Evolutionary conservation across 768 basidiomycete species (phyloP).

Genomic region (Podaxis rugospora): DNA sequence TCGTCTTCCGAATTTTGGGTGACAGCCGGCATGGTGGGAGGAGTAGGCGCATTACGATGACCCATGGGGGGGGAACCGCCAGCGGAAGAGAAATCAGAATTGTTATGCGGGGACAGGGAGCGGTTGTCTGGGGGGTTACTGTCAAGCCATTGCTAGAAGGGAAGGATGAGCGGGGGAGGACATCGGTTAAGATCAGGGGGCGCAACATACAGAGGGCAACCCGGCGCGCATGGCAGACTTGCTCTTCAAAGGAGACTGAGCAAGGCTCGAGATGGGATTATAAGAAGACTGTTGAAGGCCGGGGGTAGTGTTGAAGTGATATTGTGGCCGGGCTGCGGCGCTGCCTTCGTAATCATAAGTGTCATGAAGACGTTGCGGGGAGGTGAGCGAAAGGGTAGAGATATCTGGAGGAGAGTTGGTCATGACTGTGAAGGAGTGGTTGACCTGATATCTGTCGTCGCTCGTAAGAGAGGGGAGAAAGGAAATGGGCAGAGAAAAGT

Average conservation of each 20-base stretch:
- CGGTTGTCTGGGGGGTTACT: constrained; percentile 66
- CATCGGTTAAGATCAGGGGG: constrained; percentile 19
- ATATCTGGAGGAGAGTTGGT: constrained; percentile 80
- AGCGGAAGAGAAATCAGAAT: constrained; percentile 84
- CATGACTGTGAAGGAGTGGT: constrained; percentile 49
- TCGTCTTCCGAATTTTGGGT: constrained; percentile 69
- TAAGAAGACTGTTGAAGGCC: constrained; percentile 53
- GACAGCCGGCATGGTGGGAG: constrained; percentile 42
- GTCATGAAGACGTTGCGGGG: constrained; percentile 82
- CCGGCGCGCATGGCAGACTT: constrained; percentile 61
- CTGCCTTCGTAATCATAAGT: constrained; percentile 78
- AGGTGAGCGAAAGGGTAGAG: constrained; percentile 68
- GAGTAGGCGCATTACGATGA: constrained; percentile 40
- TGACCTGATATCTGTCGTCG: constrained; percentile 21
- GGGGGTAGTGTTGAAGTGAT: constrained; percentile 66
- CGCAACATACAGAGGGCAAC: constrained; percentile 63
- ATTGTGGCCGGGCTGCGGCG: constrained; percentile 51
- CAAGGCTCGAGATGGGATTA: constrained; percentile 51
- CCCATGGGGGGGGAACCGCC: constrained; percentile 74
- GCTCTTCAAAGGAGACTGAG: constrained; percentile 70
- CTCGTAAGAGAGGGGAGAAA: constrained; percentile 29
- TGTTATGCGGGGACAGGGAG: constrained; percentile 81
- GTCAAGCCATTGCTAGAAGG: constrained; percentile 81
- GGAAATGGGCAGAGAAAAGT: constrained; percentile 23
- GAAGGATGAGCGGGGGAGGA: constrained; percentile 17